Percentiles rank a stretch among this genome's conserved stretches.
These are phyloP conservation scores for Anthostomella pinea DNA, from an alignment of 2,329 filamentous ascomycete species.

Conservation along the genomic window DNA sequence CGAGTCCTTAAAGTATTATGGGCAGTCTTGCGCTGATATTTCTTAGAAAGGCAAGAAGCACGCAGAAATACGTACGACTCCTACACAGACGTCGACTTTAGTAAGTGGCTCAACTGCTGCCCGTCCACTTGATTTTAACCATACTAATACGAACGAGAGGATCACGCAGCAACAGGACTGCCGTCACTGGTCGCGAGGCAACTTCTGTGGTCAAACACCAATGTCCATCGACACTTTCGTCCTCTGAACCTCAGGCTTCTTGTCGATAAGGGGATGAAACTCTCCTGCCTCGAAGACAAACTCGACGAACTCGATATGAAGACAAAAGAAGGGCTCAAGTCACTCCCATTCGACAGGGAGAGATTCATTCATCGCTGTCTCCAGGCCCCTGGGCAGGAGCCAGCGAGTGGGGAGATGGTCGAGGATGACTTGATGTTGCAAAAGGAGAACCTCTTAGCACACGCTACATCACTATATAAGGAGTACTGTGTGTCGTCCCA, in stretches of 20 bases:
- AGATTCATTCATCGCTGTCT: slow-evolving; percentile 13
- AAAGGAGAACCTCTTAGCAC: too few species aligned
- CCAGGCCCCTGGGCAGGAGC: slow-evolving; percentile 1
- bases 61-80: too few species aligned
- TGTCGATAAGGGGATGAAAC: slow-evolving; percentile 11
- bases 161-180: slow-evolving; percentile 4
- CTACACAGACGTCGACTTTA: too few species aligned
- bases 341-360: slow-evolving; percentile 17
- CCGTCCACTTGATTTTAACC: too few species aligned
- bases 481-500: neutral
- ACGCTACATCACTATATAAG: neutral
- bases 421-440: too few species aligned
- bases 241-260: slow-evolving; percentile 8
- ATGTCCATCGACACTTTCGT: slow-evolving; percentile 15
- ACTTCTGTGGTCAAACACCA: slow-evolving; percentile 12
- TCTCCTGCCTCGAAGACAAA: slow-evolving; percentile 13
- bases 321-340: slow-evolving; percentile 8
- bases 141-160: slow-evolving; percentile 1
- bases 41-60: too few species aligned
- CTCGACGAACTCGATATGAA: slow-evolving; percentile 14
- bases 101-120: too few species aligned
- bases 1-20: too few species aligned
- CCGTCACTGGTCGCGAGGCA: slow-evolving; percentile 13
- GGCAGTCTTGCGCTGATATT: too few species aligned
- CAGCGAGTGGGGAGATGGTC: too few species aligned